Base-by-base conservation (phyloP, 352 stramenopile genomes). In the Globisporangium echinulatum region DNA sequence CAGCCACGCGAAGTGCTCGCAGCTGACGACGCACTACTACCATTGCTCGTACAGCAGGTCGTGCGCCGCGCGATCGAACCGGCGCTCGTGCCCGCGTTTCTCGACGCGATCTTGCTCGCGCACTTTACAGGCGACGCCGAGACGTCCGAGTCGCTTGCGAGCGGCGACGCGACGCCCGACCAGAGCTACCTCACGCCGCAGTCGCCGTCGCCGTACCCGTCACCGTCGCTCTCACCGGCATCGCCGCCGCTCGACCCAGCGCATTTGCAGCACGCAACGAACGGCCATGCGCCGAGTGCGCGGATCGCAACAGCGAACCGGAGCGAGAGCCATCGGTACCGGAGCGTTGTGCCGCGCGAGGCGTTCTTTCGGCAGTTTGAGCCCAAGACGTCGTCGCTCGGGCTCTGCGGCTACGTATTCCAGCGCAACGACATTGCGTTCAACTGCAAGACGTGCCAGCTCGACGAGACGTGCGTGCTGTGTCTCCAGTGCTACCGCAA, bases 371-470 rank as follows among this genome's bases (percentile, higher is more conserved):
- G 76, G 63, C 67, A 69, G 7, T 88, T 87, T 52, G 78, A 77
- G 60, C 73, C 82, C 48, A 73, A 75, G 48, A 80, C 70, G 44
- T 75, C 70, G 42, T 71, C 74, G 0, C 79, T 82, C 43, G 68
- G 72, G 5, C 76, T 92, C 8, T 99, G 97, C 68, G 96, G 96
- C 15, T 98, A 99, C 71, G 76, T 98, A 37, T 99, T 99, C 68
- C 85, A 97, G 61, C 79, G 92, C 5, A 97, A 97, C 55, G 97
- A 99, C 76, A 98, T 99, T 68, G 94, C 95, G 19, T 99, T 98
- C 90, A 99, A 99, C 68, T 99, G 97, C 80, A 90, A 96, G 47
- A 98, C 96, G 58, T 99, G 97, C 70, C 94, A 99, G 67, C 87
- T 91, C 10, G 97, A 99, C 72, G 80, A 93, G 62, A 99, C 97